phyloP scores from a whole-genome alignment of 108 stramenopile genomes.

The Fistulifera pelliculosa region DNA sequence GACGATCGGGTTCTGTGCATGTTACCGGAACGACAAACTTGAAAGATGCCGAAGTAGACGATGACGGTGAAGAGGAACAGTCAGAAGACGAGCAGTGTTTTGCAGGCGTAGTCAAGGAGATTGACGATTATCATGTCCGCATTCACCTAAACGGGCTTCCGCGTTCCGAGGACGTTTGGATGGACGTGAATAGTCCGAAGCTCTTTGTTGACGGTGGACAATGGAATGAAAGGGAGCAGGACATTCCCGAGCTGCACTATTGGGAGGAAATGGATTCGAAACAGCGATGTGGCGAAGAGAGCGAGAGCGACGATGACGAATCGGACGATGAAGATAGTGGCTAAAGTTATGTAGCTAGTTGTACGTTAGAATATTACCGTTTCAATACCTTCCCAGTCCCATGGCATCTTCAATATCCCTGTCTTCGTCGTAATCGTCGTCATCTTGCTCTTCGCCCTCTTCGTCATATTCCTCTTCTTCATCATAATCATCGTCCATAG shows the following conservation, averaged over 20 bases:
- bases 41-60: not conserved
- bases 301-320: not conserved
- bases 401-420: conserved; percentile 67
- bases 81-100: conserved; percentile 57
- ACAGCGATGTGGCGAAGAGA: conserved; percentile 12
- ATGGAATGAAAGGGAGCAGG: conserved; percentile 20
- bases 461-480: conserved; percentile 11
- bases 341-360: not conserved
- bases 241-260: conserved; percentile 26
- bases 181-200: conserved; percentile 42
- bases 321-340: not conserved
- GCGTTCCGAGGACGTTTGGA: conserved; percentile 70
- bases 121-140: conserved; percentile 51
- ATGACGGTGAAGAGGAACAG: conserved; percentile 6
- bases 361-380: no score
- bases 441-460: conserved; percentile 16
- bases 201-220: conserved; percentile 68
- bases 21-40: conserved; percentile 21
- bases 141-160: conserved; percentile 59
- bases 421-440: conserved; percentile 70
- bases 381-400: conserved; percentile 58
- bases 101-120: conserved; percentile 47
- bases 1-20: conserved; percentile 25
- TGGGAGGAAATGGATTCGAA: conserved; percentile 42
- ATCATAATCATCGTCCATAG: not conserved